These are phyloP conservation scores for Klebsormidium nitens DNA, from an alignment of 139 green algal species.

Conservation along the genomic window DNA sequence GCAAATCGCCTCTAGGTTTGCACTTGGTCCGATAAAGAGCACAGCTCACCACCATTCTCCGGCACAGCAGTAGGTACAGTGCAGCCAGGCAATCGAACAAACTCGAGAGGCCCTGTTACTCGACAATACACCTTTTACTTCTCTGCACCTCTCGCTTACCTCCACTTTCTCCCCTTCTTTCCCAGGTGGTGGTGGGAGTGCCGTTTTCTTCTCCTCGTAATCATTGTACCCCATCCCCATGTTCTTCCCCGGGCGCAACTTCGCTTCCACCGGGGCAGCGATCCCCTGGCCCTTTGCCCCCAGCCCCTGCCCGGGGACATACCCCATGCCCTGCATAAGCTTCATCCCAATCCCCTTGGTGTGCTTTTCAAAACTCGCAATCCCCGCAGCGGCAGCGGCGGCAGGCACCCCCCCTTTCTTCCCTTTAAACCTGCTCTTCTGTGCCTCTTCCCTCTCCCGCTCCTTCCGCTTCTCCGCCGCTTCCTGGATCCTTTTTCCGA, in stretches of 20 bases:
- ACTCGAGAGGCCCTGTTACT: too few species aligned
- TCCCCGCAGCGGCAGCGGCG: constrained; percentile 19
- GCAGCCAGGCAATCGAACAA: too few species aligned
- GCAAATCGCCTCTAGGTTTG: too few species aligned
- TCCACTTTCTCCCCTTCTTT: too few species aligned
- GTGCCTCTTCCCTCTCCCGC: constrained; percentile 33
- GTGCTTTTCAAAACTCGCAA: constrained; percentile 81
- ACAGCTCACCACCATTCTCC: too few species aligned
- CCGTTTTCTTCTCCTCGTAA: constrained; percentile 32
- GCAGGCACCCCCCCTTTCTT: neutral
- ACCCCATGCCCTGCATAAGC: constrained; percentile 95
- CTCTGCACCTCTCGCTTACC: too few species aligned
- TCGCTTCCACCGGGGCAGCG: constrained; percentile 73
- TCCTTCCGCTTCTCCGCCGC: constrained; percentile 39
- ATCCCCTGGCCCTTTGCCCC: constrained; percentile 73
- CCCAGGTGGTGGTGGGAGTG: constrained; percentile 16
- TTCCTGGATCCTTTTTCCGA: constrained; percentile 60
- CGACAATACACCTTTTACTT: too few species aligned
- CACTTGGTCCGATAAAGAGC: too few species aligned
- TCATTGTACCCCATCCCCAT: constrained; percentile 87
- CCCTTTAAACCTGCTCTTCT: constrained; percentile 31
- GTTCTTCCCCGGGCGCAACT: constrained; percentile 81
- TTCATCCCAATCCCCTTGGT: constrained; percentile 92
- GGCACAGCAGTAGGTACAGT: too few species aligned
- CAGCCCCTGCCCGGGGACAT: constrained; percentile 64